These are phyloP conservation scores for Claviceps paspali DNA, from an alignment of 2,329 filamentous ascomycete species.

Conservation along the genomic window DNA sequence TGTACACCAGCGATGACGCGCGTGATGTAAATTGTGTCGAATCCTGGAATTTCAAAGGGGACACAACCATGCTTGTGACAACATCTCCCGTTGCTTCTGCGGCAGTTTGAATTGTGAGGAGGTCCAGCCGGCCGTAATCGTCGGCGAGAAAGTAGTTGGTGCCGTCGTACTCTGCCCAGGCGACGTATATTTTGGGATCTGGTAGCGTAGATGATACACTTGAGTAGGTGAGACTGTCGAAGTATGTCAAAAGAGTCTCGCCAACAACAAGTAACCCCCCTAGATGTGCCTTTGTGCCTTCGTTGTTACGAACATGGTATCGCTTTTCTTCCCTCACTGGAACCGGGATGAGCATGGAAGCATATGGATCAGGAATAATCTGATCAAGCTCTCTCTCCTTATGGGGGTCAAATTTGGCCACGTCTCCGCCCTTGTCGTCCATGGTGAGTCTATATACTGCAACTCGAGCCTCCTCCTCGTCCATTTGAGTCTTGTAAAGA, in stretches of 20 bases:
- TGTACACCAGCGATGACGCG: slow-evolving; percentile 64
- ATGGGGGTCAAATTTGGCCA: slow-evolving; percentile 37
- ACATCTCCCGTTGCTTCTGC: slow-evolving; percentile 49
- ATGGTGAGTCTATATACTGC: slow-evolving; percentile 43
- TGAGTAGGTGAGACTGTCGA: slow-evolving; percentile 60
- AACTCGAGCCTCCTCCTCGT: slow-evolving; percentile 37
- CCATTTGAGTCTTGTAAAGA: slow-evolving; percentile 38
- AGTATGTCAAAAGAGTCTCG: slow-evolving; percentile 71
- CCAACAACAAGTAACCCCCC: slow-evolving; percentile 63
- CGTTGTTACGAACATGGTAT: slow-evolving; percentile 42
- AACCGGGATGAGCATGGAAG: slow-evolving; percentile 48
- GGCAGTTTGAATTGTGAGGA: slow-evolving; percentile 62
- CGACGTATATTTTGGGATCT: slow-evolving; percentile 74
- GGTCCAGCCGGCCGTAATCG: slow-evolving; percentile 72
- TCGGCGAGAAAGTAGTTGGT: slow-evolving; percentile 79
- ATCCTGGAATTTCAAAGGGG: slow-evolving; percentile 20
- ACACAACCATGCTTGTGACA: slow-evolving; percentile 59
- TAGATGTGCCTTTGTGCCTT: slow-evolving; percentile 37
- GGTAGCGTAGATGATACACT: slow-evolving; percentile 49
- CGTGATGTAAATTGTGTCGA: slow-evolving; percentile 42
- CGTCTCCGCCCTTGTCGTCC: slow-evolving; percentile 40
- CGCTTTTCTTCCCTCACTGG: slow-evolving; percentile 41
- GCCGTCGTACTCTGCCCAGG: slow-evolving; percentile 74
- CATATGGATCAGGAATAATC: slow-evolving; percentile 37
- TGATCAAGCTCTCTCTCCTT: slow-evolving; percentile 41